Evolutionary conservation across 805 yeast species (phyloP).

Genomic region (Kluyveromyces siamensis): DNA sequence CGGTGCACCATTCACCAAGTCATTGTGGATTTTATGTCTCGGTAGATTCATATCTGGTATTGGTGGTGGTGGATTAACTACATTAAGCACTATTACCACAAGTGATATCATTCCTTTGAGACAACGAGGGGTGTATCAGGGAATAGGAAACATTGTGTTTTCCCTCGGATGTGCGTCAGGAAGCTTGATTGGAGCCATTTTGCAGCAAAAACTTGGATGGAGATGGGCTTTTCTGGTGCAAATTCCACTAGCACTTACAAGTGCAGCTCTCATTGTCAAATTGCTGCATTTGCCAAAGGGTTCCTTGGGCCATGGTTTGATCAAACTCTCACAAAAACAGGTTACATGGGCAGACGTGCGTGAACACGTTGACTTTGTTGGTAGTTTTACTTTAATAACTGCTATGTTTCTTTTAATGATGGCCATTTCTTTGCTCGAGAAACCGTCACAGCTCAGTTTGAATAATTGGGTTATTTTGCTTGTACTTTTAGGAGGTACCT

Average conservation of each 20-base stretch:
- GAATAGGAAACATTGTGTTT: constrained; percentile 62
- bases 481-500: constrained; percentile 21
- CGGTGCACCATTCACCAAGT: constrained; percentile 19
- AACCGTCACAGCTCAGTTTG: constrained; percentile 30
- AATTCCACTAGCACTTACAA: constrained; percentile 38
- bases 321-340: neutral
- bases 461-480: constrained; percentile 37
- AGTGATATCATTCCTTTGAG: constrained; percentile 36
- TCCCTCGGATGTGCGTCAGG: constrained; percentile 71
- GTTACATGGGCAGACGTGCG: neutral
- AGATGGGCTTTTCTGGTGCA: constrained; percentile 45
- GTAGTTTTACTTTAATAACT: constrained; percentile 50
- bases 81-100: constrained; percentile 31
- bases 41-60: constrained; percentile 33
- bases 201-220: constrained; percentile 53
- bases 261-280: constrained; percentile 31
- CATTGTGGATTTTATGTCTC: constrained; percentile 23
- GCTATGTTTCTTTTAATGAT: constrained; percentile 51
- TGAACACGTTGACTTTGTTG: constrained; percentile 48
- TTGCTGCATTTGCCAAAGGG: constrained; percentile 36
- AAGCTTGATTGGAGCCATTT: constrained; percentile 51
- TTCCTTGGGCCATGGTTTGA: constrained; percentile 43
- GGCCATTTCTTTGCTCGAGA: constrained; percentile 61
- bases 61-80: constrained; percentile 36
- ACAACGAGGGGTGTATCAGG: constrained; percentile 72